Conservation (phyloP, 1,139 yeast species). For the Candida neerlandica region DNA sequence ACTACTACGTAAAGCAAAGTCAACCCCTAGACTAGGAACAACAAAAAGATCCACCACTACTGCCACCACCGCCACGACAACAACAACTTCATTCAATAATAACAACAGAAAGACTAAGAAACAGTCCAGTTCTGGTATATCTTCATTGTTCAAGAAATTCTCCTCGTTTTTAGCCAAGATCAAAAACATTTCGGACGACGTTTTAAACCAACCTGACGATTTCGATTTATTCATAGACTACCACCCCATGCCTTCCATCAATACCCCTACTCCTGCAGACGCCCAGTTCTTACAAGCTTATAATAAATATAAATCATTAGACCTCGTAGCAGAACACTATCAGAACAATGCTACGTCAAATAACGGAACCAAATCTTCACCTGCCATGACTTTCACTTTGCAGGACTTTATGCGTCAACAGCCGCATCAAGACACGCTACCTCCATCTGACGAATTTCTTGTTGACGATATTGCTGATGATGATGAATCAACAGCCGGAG, state of each 20-base stretch:
- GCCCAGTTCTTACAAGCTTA: conserved; percentile 38
- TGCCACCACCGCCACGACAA: not conserved
- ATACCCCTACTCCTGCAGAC: conserved; percentile 20
- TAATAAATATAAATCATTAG: conserved; percentile 37
- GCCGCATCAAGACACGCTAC: conserved; percentile 2
- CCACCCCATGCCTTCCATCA: conserved; percentile 19
- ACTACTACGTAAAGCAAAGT: conserved; percentile 13
- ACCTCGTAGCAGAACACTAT: conserved; percentile 30
- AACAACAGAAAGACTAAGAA: conserved; percentile 4
- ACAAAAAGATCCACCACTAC: not conserved
- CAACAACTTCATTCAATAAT: not conserved
- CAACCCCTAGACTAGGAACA: conserved; percentile 13
- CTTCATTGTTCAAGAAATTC: conserved; percentile 32
- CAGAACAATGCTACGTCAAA: conserved; percentile 13
- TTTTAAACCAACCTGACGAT: conserved; percentile 40
- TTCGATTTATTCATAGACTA: conserved; percentile 44
- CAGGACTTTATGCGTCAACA: conserved; percentile 32
- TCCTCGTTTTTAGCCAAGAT: conserved; percentile 35
- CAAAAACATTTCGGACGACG: conserved; percentile 45
- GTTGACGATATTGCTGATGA: conserved; percentile 17
- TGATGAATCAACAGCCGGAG: conserved; percentile 21
- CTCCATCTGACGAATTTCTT: conserved; percentile 19
- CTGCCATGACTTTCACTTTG: conserved; percentile 16
- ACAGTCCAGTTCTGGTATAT: conserved; percentile 2
- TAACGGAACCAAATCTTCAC: conserved; percentile 5